These are phyloP conservation scores for Sergeia podlipaevii DNA, from an alignment of 208 protist species.

Conservation along the genomic window DNA sequence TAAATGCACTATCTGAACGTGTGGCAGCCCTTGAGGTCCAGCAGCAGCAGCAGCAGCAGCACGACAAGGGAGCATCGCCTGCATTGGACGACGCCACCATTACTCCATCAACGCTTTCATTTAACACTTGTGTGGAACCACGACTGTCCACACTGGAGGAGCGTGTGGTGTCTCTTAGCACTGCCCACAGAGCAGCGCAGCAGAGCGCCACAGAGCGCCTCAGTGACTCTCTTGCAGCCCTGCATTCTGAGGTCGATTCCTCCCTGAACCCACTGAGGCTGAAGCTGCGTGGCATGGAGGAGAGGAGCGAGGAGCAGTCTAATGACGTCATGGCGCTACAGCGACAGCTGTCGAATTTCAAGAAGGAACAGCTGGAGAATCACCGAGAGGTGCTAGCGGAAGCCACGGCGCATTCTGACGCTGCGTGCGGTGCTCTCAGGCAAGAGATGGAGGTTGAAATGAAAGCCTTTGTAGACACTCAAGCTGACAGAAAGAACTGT, in stretches of 20 bases:
- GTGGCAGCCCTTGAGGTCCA: no score
- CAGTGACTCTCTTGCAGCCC: no score
- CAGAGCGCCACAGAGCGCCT: no score
- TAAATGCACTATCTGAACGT: no score
- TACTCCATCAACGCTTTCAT: no score
- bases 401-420: neutral
- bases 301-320: neutral
- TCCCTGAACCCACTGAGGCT: constrained; percentile 10
- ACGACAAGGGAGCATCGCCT: constrained; percentile 14
- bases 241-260: no score
- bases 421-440: constrained; percentile 1
- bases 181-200: constrained; percentile 5
- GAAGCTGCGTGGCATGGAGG: constrained; percentile 7
- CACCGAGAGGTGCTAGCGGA: neutral
- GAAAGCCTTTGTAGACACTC: neutral
- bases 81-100: no score
- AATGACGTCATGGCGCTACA: neutral
- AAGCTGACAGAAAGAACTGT: neutral
- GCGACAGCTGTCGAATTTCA: neutral
- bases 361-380: neutral
- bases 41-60: constrained; percentile 24
- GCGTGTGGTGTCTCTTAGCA: neutral
- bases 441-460: constrained; percentile 7
- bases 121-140: no score
- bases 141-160: constrained; percentile 2